Base-by-base conservation (phyloP, 441 rosid genomes). In the Melastoma candidum region DNA sequence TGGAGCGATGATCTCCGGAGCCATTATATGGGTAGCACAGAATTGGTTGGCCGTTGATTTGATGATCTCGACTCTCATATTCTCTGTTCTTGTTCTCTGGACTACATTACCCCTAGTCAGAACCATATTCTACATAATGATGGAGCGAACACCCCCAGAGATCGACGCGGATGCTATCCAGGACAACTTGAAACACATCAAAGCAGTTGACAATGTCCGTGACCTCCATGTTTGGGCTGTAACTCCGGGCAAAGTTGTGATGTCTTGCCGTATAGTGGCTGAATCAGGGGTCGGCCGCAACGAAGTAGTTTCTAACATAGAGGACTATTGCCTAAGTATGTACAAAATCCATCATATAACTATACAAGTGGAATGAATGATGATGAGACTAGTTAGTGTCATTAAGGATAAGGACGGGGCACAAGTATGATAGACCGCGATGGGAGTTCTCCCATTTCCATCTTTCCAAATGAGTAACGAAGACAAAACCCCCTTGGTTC, bases 171-270 rank as follows among this genome's bases (percentile, higher is more conserved):
- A 52, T 24, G 71, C 36, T 56, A 72, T 85, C 22, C 76, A 74
- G 57, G 70, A 58, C 56, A 80, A 76, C 12, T 67, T 87, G 8
- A 77, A 51, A 25, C 49, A 67, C 22, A 71, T 87, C 7, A 5
- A 64, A n/a, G 95, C 92, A 48, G 89, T 87, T 59, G 63, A 52
- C 36, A 58, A 64, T 45, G 51, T 87, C 60, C 81, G 77, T 65
- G 95, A 79, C 64, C 77, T 87, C n/a, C 97, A 79, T 62, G 74
- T 90, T 7, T 80, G 97, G 92, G 74, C 85, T 6, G 72, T 84
- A 7, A 87, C 94, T 1, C 61, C 51, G 1, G 83, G 89, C 57
- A 81, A 80, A 71, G 54, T 64, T 25, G 82, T 75, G 1, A 44
- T 90, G 64, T 72, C 82, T 12, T 86, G 97, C 69, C 95, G 83